A percentile compares a stretch with the other conserved stretches of the same genome.
Evolutionary conservation across 495 filamentous ascomycete genomes (phyloP).

Genomic region (Aspergillus cavernicola): DNA sequence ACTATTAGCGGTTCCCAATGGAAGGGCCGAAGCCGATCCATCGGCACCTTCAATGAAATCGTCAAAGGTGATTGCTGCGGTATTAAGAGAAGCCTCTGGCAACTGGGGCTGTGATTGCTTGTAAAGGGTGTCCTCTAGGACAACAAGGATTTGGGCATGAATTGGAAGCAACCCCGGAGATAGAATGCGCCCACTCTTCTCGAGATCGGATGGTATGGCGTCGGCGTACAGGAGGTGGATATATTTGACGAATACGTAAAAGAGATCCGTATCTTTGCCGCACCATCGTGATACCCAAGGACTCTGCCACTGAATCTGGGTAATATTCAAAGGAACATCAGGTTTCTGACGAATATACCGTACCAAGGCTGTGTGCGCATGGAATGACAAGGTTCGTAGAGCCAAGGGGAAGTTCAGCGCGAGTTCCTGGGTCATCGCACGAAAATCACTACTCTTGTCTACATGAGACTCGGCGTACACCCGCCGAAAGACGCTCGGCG

Average conservation of each 20-base stretch:
- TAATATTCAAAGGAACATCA: conserved; percentile 62
- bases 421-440: conserved; percentile 50
- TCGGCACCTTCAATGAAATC: conserved; percentile 71
- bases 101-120: conserved; percentile 53
- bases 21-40: conserved; percentile 63
- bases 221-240: conserved; percentile 80
- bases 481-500: conserved; percentile 61
- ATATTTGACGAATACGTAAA: conserved; percentile 92
- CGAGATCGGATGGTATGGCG: conserved; percentile 65
- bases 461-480: conserved; percentile 63
- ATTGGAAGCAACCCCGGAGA: conserved; percentile 80
- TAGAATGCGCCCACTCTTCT: conserved; percentile 58
- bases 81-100: conserved; percentile 49
- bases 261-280: conserved; percentile 85
- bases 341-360: conserved; percentile 65
- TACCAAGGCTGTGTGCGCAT: conserved; percentile 58
- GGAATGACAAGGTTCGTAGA: conserved; percentile 69
- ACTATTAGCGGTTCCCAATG: conserved; percentile 62
- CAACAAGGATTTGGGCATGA: conserved; percentile 77
- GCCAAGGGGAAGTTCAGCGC: conserved; percentile 67
- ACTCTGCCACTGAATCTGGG: conserved; percentile 78
- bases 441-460: conserved; percentile 33
- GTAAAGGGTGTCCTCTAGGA: conserved; percentile 84
- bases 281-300: conserved; percentile 85
- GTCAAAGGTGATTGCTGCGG: conserved; percentile 67